A percentile compares a stretch with the other conserved stretches of the same genome.
Conservation (phyloP, 2,329 filamentous ascomycete genomes). For the Fusarium concolor region DNA sequence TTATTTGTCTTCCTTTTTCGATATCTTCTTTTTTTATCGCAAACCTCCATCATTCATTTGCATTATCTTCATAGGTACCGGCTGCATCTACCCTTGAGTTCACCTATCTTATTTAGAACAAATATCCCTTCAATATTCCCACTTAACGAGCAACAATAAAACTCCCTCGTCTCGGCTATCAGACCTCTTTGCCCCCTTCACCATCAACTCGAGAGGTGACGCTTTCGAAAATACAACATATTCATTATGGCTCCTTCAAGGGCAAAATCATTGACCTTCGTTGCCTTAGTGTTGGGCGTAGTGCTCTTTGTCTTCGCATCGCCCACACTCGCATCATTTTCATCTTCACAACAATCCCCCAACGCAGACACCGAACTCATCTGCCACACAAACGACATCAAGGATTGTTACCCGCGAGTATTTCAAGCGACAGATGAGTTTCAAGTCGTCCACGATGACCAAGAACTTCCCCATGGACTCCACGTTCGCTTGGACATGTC, state of each 20-base stretch:
- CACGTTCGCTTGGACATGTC: constrained; percentile 74
- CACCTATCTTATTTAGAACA: not conserved
- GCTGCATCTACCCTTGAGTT: not conserved
- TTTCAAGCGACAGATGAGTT: constrained; percentile 75
- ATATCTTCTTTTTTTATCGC: not conserved
- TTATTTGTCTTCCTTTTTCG: not conserved
- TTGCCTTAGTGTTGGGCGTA: constrained; percentile 46
- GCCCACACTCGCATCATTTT: constrained; percentile 46
- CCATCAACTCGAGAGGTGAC: not conserved
- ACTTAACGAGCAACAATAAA: constrained; percentile 1
- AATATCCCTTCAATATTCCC: constrained; percentile 16
- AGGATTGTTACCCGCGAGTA: constrained; percentile 73
- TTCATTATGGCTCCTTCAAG: constrained; percentile 43
- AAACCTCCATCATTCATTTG: not conserved
- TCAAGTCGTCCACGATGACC: constrained; percentile 71
- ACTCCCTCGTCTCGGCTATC: constrained; percentile 8
- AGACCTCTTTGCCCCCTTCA: not conserved
- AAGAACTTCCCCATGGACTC: constrained; percentile 72
- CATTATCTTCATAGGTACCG: constrained; percentile 6
- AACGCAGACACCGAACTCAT: constrained; percentile 67
- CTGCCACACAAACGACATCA: constrained; percentile 69
- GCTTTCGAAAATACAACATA: not conserved
- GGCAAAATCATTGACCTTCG: constrained; percentile 33
- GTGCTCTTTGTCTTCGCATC: constrained; percentile 45
- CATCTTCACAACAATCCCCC: constrained; percentile 48